phyloP scores from a whole-genome alignment of 371 early-diverging fungal genomes.

The Actinomortierella ambigua region DNA sequence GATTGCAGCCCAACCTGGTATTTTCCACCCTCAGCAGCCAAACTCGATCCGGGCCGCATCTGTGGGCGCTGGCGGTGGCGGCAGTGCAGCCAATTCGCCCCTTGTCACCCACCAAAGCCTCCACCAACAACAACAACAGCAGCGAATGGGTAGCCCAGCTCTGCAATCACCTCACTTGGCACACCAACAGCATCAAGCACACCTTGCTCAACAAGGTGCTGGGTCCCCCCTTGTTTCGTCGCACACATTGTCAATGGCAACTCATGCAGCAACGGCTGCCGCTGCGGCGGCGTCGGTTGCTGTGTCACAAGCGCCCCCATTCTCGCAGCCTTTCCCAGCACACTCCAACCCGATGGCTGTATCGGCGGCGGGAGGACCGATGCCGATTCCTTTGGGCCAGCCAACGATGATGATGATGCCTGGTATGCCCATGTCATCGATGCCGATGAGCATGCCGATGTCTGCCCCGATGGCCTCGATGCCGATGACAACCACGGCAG shows the following conservation, averaged over 20 bases:
- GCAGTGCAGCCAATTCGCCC: slow-evolving; percentile 18
- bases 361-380: slow-evolving; percentile 7
- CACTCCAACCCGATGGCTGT: background rate
- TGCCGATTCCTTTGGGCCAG: slow-evolving; percentile 24
- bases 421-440: slow-evolving; percentile 17
- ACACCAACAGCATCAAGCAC: slow-evolving; percentile 1
- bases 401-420: slow-evolving; percentile 9
- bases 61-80: no score
- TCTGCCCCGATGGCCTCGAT: background rate
- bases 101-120: slow-evolving; percentile 26
- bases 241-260: slow-evolving; percentile 12
- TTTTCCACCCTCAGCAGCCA: no score
- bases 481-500: no score
- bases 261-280: slow-evolving; percentile 5
- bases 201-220: slow-evolving; percentile 8
- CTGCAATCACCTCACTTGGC: slow-evolving; percentile 1
- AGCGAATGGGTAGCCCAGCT: slow-evolving; percentile 20
- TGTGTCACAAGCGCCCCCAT: slow-evolving; percentile 1
- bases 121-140: slow-evolving; percentile 19
- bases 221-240: slow-evolving; percentile 2
- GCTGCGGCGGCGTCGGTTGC: slow-evolving; percentile 4
- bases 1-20: no score
- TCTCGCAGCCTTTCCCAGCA: slow-evolving; percentile 12
- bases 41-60: no score
- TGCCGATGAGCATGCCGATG: slow-evolving; percentile 20